Evolutionary conservation across 192 early-diverging fungal genomes (phyloP), one percentile per base, ranked within the genome.

Genomic region (Coemansia sp.): DNA sequence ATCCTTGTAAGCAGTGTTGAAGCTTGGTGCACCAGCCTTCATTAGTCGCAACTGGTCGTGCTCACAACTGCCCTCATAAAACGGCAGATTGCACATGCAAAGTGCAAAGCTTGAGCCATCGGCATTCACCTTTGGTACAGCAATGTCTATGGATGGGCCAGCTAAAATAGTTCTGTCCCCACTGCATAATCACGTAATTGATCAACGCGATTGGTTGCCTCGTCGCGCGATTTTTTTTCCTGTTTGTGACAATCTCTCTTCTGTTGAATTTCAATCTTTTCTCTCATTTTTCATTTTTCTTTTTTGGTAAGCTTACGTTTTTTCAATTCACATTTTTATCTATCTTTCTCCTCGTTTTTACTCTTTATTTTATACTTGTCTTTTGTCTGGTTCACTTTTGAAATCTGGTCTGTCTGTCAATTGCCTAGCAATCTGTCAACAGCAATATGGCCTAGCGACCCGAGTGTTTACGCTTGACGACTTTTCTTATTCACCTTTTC

Each of bases 11-110:
- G 61, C 82, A 33, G 87, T 79, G 22, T 85, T 68, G 11, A 85
- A 81, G 1, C 66, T 70, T 1, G 93, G 85, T 24, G 54, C 40
- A 0, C 58, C 52, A 0, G 65, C 60, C 52, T 95, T 95, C n/a
- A 41, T 58, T 0, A 70, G 58, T 1, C 72, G 48, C 1, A 84
- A 72, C 11, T 65, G 65, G 18, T 80, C 57, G 10, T 88, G 84
- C 35, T 93, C 87, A 18, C 78, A 73, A 6, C 62, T 58, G 58
- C 74, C 82, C 9, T 61, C 75, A 59, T 91, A 97, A 62, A 95
- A 97, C 32, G 94, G 94, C 32, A 93, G 94, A 61, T 97, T 97
- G 68, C 92, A 95, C 90, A 97, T 93, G 36, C 83, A 85, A 56
- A 97, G 95, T 22, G 80, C 53, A 58, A 85, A 67, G 21, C 33